Conservation (phyloP, 2,329 filamentous ascomycete genomes). For the Colletotrichum lentis region DNA sequence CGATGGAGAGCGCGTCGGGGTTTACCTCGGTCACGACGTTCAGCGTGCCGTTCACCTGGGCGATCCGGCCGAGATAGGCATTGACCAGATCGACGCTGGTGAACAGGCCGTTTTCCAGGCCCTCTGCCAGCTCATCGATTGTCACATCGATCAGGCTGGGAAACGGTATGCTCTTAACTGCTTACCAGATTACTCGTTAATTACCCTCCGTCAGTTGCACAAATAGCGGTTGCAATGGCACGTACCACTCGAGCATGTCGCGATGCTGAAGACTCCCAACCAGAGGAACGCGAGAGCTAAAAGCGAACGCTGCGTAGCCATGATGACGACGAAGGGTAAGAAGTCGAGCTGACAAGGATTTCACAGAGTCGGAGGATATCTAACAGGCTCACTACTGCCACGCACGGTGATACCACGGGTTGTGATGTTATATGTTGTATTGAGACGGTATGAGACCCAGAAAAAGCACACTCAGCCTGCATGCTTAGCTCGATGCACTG, state of each 20-base stretch:
- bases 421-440: not conserved
- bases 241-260: constrained; percentile 23
- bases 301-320: constrained; percentile 7
- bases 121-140: constrained; percentile 46
- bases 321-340: not conserved
- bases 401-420: not conserved
- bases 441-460: too few relatives aligned
- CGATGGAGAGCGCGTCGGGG: constrained; percentile 47
- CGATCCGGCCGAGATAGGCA: constrained; percentile 43
- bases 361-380: not conserved
- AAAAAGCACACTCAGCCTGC: not conserved
- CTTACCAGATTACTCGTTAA: not conserved
- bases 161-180: constrained; percentile 39
- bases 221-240: not conserved
- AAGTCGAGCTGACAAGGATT: too few relatives aligned
- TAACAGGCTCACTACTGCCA: too few relatives aligned
- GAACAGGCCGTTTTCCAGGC: constrained; percentile 46
- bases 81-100: constrained; percentile 50
- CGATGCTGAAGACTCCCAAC: constrained; percentile 19
- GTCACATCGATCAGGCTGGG: constrained; percentile 47
- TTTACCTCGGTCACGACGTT: constrained; percentile 49
- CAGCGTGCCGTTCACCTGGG: constrained; percentile 42
- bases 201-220: not conserved
- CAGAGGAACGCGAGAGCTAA: constrained; percentile 16
- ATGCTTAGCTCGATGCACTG: constrained; percentile 15